Conservation (phyloP, 129 eudicot genomes). For the Arctium minus region DNA sequence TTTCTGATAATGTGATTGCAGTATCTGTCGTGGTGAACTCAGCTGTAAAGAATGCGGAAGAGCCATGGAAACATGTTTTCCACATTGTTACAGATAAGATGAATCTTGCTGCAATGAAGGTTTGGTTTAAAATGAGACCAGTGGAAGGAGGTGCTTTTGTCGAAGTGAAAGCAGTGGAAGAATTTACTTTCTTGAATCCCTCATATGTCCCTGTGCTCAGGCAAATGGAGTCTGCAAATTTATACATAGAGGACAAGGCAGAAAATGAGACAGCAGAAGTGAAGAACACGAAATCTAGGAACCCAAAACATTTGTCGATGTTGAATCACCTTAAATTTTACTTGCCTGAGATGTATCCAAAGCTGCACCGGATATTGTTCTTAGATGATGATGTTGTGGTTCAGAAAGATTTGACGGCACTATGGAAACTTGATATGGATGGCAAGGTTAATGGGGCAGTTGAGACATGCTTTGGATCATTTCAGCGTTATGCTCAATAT, state of each 20-base stretch:
- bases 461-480: constrained; percentile 83
- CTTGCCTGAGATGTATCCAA: constrained; percentile 85
- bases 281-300: constrained; percentile 49
- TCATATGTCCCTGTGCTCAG: constrained; percentile 77
- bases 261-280: constrained; percentile 64
- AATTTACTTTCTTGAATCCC: constrained; percentile 61
- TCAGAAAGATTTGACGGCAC: constrained; percentile 78
- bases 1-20: constrained; percentile 92
- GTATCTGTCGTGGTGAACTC: constrained; percentile 92
- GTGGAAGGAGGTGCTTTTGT: constrained; percentile 75
- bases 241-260: constrained; percentile 58
- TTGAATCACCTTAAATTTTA: constrained; percentile 71
- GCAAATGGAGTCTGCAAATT: constrained; percentile 57
- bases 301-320: constrained; percentile 67
- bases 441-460: constrained; percentile 89
- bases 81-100: constrained; percentile 83
- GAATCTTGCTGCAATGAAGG: constrained; percentile 90
- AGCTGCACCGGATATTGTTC: constrained; percentile 64
- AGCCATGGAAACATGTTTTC: constrained; percentile 87
- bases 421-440: constrained; percentile 72
- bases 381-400: constrained; percentile 88
- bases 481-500: constrained; percentile 68
- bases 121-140: constrained; percentile 90
- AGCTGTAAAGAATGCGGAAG: constrained; percentile 67
- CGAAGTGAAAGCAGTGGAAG: constrained; percentile 73